Percentiles rank a stretch among this genome's conserved stretches.
phyloP scores from a whole-genome alignment of 176 grass and related monocot genomes.

The Hordeum marinum region DNA sequence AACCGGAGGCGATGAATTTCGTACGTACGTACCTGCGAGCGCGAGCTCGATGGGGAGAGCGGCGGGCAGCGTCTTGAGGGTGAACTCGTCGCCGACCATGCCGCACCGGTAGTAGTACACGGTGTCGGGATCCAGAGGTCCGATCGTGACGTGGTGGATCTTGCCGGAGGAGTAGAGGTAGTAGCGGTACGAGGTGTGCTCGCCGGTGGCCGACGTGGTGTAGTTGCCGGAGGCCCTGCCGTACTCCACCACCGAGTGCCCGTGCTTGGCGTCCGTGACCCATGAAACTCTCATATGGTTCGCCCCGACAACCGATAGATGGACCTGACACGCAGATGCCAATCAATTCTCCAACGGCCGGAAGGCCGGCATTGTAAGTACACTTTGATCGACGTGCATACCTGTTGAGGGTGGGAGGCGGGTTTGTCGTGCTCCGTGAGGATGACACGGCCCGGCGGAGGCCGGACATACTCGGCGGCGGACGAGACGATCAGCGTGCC shows the following conservation, averaged over 20 bases:
- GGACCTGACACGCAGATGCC: slow-evolving; percentile 33
- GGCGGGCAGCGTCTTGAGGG: slow-evolving; percentile 63
- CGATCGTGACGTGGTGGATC: slow-evolving; percentile 92
- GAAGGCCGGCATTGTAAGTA: not conserved
- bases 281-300: slow-evolving; percentile 61
- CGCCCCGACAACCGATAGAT: slow-evolving; percentile 52
- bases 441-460: slow-evolving; percentile 49
- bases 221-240: slow-evolving; percentile 46
- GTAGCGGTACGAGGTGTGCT: slow-evolving; percentile 73
- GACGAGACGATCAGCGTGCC: not conserved
- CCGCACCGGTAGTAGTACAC: slow-evolving; percentile 90
- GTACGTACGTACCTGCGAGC: slow-evolving; percentile 28
- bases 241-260: slow-evolving; percentile 60
- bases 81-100: slow-evolving; percentile 51
- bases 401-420: slow-evolving; percentile 68
- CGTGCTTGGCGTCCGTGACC: slow-evolving; percentile 66
- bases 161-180: slow-evolving; percentile 82
- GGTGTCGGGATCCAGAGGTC: slow-evolving; percentile 52
- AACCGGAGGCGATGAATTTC: not conserved
- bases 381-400: not conserved
- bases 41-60: slow-evolving; percentile 70
- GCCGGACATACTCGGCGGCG: slow-evolving; percentile 36
- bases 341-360: not conserved
- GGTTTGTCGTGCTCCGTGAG: slow-evolving; percentile 44
- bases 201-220: slow-evolving; percentile 46